phyloP scores from a whole-genome alignment of 2,329 filamentous ascomycete genomes.

The Diplodia seriata region DNA sequence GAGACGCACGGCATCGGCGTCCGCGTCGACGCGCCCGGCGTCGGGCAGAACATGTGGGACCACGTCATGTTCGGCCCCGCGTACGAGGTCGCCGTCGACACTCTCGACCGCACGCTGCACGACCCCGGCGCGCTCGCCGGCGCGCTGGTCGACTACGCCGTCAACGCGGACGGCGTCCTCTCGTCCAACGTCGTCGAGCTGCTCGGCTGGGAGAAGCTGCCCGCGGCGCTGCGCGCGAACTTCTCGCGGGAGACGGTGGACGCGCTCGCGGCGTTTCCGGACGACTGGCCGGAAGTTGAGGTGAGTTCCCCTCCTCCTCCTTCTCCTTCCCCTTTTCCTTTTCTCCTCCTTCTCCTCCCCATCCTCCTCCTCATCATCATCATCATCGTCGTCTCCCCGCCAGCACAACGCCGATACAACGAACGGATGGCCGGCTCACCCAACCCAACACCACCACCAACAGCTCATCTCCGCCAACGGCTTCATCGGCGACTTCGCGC shows the following conservation, averaged over 20 bases:
- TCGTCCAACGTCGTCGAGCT: slow-evolving; percentile 37
- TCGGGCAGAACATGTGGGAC: slow-evolving; percentile 44
- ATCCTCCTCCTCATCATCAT: not conserved
- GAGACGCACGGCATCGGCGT: slow-evolving; percentile 39
- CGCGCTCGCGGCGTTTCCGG: slow-evolving; percentile 13
- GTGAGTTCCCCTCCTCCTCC: not conserved
- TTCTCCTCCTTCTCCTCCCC: not conserved
- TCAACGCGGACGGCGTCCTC: slow-evolving; percentile 35
- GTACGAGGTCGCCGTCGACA: slow-evolving; percentile 37
- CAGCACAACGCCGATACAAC: too few species aligned
- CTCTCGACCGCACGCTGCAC: slow-evolving; percentile 36
- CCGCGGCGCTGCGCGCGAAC: not conserved
- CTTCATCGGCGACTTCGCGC: slow-evolving; percentile 37
- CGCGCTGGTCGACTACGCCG: slow-evolving; percentile 34
- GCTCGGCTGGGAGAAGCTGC: slow-evolving; percentile 35
- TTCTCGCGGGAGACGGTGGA: slow-evolving; percentile 32
- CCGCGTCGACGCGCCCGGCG: slow-evolving; percentile 36
- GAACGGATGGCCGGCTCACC: too few species aligned
- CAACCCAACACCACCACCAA: too few species aligned
- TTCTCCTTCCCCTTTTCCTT: too few species aligned
- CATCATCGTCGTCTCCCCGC: too few species aligned
- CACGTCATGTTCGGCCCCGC: slow-evolving; percentile 39
- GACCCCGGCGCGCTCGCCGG: slow-evolving; percentile 36
- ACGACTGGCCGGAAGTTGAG: slow-evolving; percentile 39
- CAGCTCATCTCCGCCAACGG: slow-evolving; percentile 39